A percentile compares a stretch with the other conserved stretches of the same genome.
Conservation (phyloP, 2,329 filamentous ascomycete genomes). For the Phoma herbarum region DNA sequence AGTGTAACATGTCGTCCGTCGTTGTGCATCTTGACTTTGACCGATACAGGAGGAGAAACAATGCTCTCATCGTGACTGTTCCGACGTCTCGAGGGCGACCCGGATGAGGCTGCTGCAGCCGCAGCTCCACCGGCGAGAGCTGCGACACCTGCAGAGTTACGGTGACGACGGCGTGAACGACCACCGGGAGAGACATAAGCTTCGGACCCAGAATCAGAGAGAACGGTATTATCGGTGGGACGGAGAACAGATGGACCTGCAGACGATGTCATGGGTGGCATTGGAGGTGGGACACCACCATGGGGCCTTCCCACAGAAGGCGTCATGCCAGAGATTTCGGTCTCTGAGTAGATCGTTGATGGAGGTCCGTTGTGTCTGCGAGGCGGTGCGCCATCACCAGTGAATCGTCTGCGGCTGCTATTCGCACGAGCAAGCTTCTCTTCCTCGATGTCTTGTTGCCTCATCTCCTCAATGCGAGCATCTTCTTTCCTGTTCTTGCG, state of each 20-base stretch:
- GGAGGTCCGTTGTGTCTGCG: constrained; percentile 38
- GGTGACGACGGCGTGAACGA: constrained; percentile 46
- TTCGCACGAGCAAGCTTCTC: constrained; percentile 62
- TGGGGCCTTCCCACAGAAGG: constrained; percentile 54
- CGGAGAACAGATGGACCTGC: constrained; percentile 46
- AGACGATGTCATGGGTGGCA: constrained; percentile 39
- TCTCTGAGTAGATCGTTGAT: constrained; percentile 56
- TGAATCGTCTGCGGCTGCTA: constrained; percentile 68
- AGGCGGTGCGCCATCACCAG: constrained; percentile 67
- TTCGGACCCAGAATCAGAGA: constrained; percentile 54
- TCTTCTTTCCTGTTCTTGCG: constrained; percentile 67
- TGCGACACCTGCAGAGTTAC: constrained; percentile 33
- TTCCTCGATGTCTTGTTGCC: constrained; percentile 61
- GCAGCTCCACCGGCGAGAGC: constrained; percentile 39
- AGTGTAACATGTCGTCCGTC: constrained; percentile 71
- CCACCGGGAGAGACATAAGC: constrained; percentile 50
- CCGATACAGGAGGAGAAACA: constrained; percentile 67
- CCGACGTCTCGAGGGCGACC: constrained; percentile 44
- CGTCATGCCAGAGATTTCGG: constrained; percentile 54
- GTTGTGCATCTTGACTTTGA: constrained; percentile 72
- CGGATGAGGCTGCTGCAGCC: constrained; percentile 36
- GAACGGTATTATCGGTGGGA: constrained; percentile 48
- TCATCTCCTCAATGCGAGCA: constrained; percentile 65
- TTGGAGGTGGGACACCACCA: constrained; percentile 36
- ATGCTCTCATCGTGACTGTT: constrained; percentile 54